These are phyloP conservation scores for Coemansia sp. DNA, from an alignment of 192 early-diverging fungal species.

Conservation along the genomic window DNA sequence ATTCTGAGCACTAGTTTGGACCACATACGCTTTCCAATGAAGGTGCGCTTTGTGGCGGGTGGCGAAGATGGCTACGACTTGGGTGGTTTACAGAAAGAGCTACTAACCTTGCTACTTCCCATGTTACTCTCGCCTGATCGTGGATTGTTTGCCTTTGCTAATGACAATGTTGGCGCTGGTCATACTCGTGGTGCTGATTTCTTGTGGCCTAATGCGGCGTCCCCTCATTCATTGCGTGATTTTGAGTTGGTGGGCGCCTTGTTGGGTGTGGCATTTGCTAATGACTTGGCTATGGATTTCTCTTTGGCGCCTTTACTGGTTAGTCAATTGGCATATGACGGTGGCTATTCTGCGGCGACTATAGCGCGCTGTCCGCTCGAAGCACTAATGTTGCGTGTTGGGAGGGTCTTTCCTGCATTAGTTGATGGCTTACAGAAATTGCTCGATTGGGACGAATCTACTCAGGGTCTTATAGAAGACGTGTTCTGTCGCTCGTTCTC, in stretches of 20 bases:
- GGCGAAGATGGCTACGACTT: conserved; percentile 94
- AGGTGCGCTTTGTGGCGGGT: conserved; percentile 78
- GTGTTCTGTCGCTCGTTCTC: conserved; percentile 83
- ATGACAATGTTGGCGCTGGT: neutral
- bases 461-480: conserved; percentile 69
- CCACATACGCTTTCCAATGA: conserved; percentile 38
- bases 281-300: conserved; percentile 68
- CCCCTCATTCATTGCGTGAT: conserved; percentile 53
- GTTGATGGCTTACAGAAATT: conserved; percentile 76
- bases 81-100: conserved; percentile 97
- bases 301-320: conserved; percentile 74
- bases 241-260: conserved; percentile 88
- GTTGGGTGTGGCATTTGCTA: conserved; percentile 90
- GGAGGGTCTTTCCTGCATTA: conserved; percentile 53
- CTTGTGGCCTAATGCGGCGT: conserved; percentile 76
- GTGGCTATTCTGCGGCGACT: neutral
- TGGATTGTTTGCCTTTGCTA: conserved; percentile 67
- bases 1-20: conserved; percentile 9
- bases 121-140: conserved; percentile 70
- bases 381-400: conserved; percentile 52
- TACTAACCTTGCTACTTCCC: conserved; percentile 77
- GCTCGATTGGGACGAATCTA: conserved; percentile 70
- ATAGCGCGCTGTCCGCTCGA: conserved; percentile 36
- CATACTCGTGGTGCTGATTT: conserved; percentile 23
- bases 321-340: conserved; percentile 57